A percentile compares a stretch with the other conserved stretches of the same genome.
Evolutionary conservation across 176 grass and related monocot genomes (phyloP).

Genomic region (Pontederia crassipes): DNA sequence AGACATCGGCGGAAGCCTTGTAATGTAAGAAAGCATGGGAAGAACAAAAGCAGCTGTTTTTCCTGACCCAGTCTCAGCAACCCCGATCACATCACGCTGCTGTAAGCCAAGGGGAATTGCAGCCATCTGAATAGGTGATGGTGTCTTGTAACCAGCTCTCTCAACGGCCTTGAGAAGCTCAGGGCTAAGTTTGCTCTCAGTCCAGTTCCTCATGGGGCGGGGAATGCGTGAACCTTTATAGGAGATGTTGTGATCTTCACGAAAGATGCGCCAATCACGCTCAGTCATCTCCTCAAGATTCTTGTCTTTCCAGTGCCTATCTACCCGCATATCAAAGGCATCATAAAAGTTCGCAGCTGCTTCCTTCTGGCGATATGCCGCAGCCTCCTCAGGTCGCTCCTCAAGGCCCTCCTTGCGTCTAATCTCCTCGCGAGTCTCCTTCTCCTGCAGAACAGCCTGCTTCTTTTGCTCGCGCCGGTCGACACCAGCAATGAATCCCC

Average conservation of each 20-base stretch:
- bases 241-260: conserved; percentile 92
- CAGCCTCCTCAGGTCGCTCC: conserved; percentile 65
- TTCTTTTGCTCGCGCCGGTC: conserved; percentile 98
- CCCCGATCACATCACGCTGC: conserved; percentile 94
- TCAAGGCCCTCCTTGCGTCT: conserved; percentile 69
- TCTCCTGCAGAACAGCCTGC: conserved; percentile 52
- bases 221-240: conserved; percentile 92
- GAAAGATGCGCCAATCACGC: conserved; percentile 91
- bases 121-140: conserved; percentile 92
- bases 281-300: conserved; percentile 74
- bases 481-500: conserved; percentile 77
- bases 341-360: conserved; percentile 77
- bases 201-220: conserved; percentile 75
- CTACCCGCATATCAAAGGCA: conserved; percentile 86
- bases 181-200: conserved; percentile 65
- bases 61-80: conserved; percentile 91
- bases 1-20: conserved; percentile 68
- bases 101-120: conserved; percentile 88
- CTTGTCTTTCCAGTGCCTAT: conserved; percentile 93
- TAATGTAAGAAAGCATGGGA: conserved; percentile 92
- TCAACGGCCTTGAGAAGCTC: conserved; percentile 76
- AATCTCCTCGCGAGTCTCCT: conserved; percentile 69
- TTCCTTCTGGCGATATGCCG: conserved; percentile 45
- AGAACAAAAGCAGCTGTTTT: conserved; percentile 96
- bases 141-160: conserved; percentile 74